Evolutionary conservation across 345 rosid genomes (phyloP).

Genomic region (Noccaea bulbosa): DNA sequence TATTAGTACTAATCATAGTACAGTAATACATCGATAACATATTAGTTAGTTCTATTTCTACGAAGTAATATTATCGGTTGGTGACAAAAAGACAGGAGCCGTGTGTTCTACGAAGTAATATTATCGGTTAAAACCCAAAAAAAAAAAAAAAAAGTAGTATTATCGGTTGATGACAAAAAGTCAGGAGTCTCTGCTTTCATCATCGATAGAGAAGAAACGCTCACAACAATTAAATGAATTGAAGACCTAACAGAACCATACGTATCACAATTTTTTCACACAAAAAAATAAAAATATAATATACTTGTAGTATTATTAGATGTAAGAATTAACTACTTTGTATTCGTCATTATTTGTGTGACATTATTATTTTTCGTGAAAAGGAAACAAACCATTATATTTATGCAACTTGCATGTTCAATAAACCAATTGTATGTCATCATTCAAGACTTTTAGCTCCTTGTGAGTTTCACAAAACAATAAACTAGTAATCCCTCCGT

Average conservation of each 20-base stretch:
- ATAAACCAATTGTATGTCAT: conserved; percentile 5
- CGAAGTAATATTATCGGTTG: neutral
- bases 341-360: conserved; percentile 2
- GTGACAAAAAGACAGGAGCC: conserved; percentile 18
- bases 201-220: conserved; percentile 32
- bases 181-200: conserved; percentile 29
- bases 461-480: neutral
- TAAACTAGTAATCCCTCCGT: too few relatives aligned
- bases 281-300: neutral
- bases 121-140: too few relatives aligned
- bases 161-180: conserved; percentile 11
- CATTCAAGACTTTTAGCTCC: neutral
- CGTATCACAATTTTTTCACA: conserved; percentile 17
- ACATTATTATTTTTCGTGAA: neutral
- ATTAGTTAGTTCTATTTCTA: neutral
- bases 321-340: conserved; percentile 12
- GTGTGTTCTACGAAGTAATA: neutral
- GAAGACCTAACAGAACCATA: conserved; percentile 27
- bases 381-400: neutral
- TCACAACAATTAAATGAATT: conserved; percentile 35
- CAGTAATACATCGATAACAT: neutral
- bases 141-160: too few relatives aligned
- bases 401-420: conserved; percentile 28
- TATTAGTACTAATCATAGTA: conserved; percentile 1
- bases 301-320: too few relatives aligned